Base-by-base conservation (phyloP, 2,329 filamentous ascomycete species). In the Epichloe baconii region DNA sequence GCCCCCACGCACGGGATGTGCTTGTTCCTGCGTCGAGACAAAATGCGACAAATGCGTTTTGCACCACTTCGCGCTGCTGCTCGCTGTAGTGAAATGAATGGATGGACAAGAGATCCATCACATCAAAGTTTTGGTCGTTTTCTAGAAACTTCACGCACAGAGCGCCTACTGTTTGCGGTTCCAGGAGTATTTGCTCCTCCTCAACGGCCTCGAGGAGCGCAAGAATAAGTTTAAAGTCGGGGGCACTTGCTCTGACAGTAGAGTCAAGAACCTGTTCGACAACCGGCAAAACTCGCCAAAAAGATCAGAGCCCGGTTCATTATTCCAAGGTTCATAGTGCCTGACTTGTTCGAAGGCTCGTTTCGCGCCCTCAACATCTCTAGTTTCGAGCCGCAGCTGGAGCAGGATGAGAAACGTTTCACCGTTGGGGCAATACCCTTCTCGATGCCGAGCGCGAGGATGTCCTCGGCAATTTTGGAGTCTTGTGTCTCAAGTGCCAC, bases 61-160 rank as follows among this genome's bases (percentile, higher is more conserved):
- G 77, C 38, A 95, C 80, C 35, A 76, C 66, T 7, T 73, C 73
- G 53, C 89, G 81, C 62, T 94, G 85, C 12, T 76, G 71, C 23
- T 82, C 74, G 44, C 86, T 85, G 64, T 81, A 88, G 51, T 83
- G 77, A 57, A 82, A 80, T 4, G 81, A 78, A 58, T 93, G 83
- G 4, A 84, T 76, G 23, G 89, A 88, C 15, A 97, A 76, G 0
- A 94, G 77, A 62, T 95, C 88, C 55, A 88, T 84, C 4, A 88
- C 82, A 54, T 94, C 88, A 56, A 83, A 80, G 43, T 82, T 76
- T 62, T 95, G 86, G 59, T 88, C 85, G 41, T 85, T 81, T 54
- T 79, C 76, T 11, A 96, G 75, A 57, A 95, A 85, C 42, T 85
- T 72, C 44, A 83, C 72, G 53, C 83, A 85, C n/a, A 96, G 72